phyloP scores from a whole-genome alignment of 805 yeast genomes.

The Candida chauliodis region DNA sequence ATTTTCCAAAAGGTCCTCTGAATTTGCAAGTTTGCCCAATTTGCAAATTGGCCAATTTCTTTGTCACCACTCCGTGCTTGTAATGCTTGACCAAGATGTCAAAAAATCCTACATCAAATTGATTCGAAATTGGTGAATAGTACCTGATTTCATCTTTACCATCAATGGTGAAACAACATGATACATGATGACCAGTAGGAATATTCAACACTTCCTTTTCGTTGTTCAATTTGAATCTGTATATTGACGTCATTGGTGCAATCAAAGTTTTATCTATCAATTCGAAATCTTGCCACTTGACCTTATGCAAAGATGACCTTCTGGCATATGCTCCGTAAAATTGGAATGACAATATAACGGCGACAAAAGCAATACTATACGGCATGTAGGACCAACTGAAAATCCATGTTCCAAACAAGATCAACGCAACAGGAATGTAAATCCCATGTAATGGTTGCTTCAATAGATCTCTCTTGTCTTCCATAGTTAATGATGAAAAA shows the following conservation, averaged over 20 bases:
- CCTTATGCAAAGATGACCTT: constrained; percentile 44
- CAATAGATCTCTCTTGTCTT: constrained; percentile 50
- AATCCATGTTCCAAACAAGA: constrained; percentile 57
- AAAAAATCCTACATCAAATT: constrained; percentile 67
- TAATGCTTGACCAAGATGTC: constrained; percentile 77
- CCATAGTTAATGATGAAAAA: constrained; percentile 16
- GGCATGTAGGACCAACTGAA: constrained; percentile 51
- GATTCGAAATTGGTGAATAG: constrained; percentile 74
- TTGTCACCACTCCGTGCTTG: constrained; percentile 66
- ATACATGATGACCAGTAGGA: constrained; percentile 76
- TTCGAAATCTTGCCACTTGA: constrained; percentile 64
- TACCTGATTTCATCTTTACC: constrained; percentile 58
- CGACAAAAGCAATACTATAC: constrained; percentile 33
- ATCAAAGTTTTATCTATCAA: constrained; percentile 70
- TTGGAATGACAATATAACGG: constrained; percentile 29
- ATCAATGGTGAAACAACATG: constrained; percentile 48
- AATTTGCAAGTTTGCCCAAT: constrained; percentile 68
- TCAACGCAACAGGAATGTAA: constrained; percentile 62
- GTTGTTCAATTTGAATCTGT: constrained; percentile 62
- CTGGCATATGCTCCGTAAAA: constrained; percentile 40
- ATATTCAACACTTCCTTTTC: constrained; percentile 59
- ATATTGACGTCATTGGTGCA: constrained; percentile 68
- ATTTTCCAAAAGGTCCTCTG: constrained; percentile 77
- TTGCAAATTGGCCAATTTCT: constrained; percentile 56
- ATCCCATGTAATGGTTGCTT: constrained; percentile 75